A percentile compares a stretch with the other conserved stretches of the same genome.
These are phyloP conservation scores for Paramyrothecium sp. DNA, from an alignment of 2,329 filamentous ascomycete species.

Conservation along the genomic window DNA sequence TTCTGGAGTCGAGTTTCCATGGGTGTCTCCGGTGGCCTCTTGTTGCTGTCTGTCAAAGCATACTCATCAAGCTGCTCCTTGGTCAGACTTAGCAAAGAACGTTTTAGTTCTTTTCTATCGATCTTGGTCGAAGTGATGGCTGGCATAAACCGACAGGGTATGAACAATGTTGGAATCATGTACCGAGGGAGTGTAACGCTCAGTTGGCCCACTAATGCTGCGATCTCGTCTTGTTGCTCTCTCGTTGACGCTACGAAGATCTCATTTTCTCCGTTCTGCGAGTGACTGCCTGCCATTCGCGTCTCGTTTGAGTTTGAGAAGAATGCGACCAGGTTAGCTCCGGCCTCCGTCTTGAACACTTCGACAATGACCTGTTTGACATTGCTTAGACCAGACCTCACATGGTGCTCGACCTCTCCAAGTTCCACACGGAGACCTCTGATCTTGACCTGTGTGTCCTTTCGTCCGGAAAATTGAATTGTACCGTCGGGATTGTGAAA, in stretches of 20 bases:
- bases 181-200: slow-evolving; percentile 9
- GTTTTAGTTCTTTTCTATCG: slow-evolving; percentile 8
- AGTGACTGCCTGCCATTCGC: no score
- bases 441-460: slow-evolving; percentile 14
- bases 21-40: slow-evolving; percentile 3
- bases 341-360: not conserved
- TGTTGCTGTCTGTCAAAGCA: not conserved
- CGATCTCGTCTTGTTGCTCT: not conserved
- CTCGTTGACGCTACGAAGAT: not conserved
- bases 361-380: not conserved
- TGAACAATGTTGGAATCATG: slow-evolving; percentile 12
- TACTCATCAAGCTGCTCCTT: slow-evolving; percentile 1
- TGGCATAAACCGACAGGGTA: slow-evolving; percentile 10
- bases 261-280: not conserved
- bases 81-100: slow-evolving; percentile 1
- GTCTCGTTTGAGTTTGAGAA: not conserved
- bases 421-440: slow-evolving; percentile 15
- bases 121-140: slow-evolving; percentile 13
- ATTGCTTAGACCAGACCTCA: not conserved
- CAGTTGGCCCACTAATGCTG: not conserved
- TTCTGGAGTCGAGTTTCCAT: slow-evolving; percentile 1
- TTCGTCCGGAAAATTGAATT: slow-evolving; percentile 10
- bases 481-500: slow-evolving; percentile 11
- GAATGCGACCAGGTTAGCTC: not conserved
- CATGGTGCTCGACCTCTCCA: slow-evolving; percentile 12